Base-by-base conservation (phyloP, 257 asterid species). In the Fraxinus quadrangulata region DNA sequence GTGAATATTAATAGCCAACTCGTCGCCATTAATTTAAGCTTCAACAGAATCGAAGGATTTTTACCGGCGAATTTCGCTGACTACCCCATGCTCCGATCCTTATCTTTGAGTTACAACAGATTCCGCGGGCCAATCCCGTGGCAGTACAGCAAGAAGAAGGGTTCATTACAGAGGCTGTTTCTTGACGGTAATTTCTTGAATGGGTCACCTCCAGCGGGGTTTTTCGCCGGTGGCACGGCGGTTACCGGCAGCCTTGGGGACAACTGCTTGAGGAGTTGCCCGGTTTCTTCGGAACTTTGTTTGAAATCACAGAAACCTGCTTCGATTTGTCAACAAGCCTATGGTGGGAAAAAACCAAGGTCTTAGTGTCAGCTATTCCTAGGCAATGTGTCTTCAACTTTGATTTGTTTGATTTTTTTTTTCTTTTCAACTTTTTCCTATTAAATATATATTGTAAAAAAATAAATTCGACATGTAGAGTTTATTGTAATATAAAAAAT, bases 161-260 rank as follows among this genome's bases (percentile, higher is more conserved):
- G 90, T 2, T 28, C 69, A 12, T 63, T 92, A 71, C 88, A 83
- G 77, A 78, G 99, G 69, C 76, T 94, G 83, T 94, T 79, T 54
- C 88, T 94, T 3, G 97, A 94, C 76, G 99, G 99, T 7, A 94
- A 94, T 75, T 92, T 68, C 80, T 81, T 92, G 45, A 92, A 89
- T 77, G 97, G 97, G 28, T 84, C 88, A 8, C 94, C 99, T 82
- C 99, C 99, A 89, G 82, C 82, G 63, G 95, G 91, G 26, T 80
- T 92, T 13, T 89, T 94, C 82, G 75, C 83, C 78, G 85, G 88
- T 49, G 67, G 40, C 4, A 67, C 74, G 56, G 34, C 86, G 54
- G 88, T 90, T n/a, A 81, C 92, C 79, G 97, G 99, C 19, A 92
- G 97, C 74, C 75, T 94, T 30, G 97, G 99, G 26, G 99, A 92